These are phyloP conservation scores for Combretum micranthum DNA, from an alignment of 345 rosid species.

Conservation along the genomic window DNA sequence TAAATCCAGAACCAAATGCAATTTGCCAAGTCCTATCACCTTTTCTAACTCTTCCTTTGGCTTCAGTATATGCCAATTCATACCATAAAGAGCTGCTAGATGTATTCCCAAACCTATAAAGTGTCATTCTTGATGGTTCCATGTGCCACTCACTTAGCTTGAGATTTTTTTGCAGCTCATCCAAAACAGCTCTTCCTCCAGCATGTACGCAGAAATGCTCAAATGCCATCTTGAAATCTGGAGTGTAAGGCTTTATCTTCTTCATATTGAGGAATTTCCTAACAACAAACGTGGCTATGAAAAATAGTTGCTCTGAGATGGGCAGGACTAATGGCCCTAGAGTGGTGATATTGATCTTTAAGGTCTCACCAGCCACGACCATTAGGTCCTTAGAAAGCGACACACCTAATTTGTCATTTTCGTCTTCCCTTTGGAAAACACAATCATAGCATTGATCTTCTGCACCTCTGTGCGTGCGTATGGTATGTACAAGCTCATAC, in stretches of 20 bases:
- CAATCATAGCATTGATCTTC: conserved; percentile 24
- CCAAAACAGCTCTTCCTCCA: too few species aligned
- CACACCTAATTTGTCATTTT: conserved; percentile 24
- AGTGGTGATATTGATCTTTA: conserved; percentile 43
- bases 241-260: neutral
- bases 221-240: too few species aligned
- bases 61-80: conserved; percentile 43
- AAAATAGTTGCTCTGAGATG: conserved; percentile 32
- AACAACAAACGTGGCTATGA: conserved; percentile 23
- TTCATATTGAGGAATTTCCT: conserved; percentile 34
- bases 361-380: conserved; percentile 43
- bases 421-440: conserved; percentile 45
- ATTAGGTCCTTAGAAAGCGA: too few species aligned
- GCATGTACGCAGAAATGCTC: too few species aligned
- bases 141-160: too few species aligned
- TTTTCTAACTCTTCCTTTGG: conserved; percentile 48
- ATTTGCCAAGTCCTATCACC: conserved; percentile 58
- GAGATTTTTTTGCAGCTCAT: too few species aligned
- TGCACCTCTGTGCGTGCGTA: neutral
- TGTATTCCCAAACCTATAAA: too few species aligned
- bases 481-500: neutral
- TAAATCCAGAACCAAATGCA: conserved; percentile 60
- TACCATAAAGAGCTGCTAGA: too few species aligned
- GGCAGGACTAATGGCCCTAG: conserved; percentile 56
- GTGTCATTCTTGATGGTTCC: too few species aligned